A percentile compares a stretch with the other conserved stretches of the same genome.
Conservation (phyloP, 192 early-diverging fungal species). For the Backusella australiensis region DNA sequence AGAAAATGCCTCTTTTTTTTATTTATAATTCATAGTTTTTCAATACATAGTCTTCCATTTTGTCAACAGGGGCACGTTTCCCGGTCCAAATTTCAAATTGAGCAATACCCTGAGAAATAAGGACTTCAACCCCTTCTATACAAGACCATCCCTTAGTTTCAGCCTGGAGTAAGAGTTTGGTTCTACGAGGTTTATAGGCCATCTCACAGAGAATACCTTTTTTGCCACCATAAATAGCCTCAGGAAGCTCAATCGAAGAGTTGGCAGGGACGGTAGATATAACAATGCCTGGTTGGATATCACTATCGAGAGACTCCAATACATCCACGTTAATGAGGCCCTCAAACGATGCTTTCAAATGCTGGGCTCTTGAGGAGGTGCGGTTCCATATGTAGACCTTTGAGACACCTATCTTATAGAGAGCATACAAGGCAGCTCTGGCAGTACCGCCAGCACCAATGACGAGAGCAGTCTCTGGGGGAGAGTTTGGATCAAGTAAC, state of each 20-base stretch:
- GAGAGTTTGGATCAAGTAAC: slow-evolving; percentile 25
- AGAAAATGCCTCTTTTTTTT: not conserved
- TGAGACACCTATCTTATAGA: slow-evolving; percentile 67
- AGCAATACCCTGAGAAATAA: slow-evolving; percentile 90
- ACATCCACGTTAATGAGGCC: slow-evolving; percentile 48
- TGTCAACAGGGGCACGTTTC: slow-evolving; percentile 48
- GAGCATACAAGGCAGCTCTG: slow-evolving; percentile 85
- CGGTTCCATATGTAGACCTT: slow-evolving; percentile 86
- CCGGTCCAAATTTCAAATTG: slow-evolving; percentile 92
- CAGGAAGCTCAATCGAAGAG: slow-evolving; percentile 55
- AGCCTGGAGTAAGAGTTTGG: slow-evolving; percentile 69
- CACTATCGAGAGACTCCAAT: slow-evolving; percentile 40
- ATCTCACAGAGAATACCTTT: slow-evolving; percentile 85
- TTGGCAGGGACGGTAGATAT: slow-evolving; percentile 82
- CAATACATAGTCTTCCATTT: slow-evolving; percentile 50
- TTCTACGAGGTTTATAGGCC: slow-evolving; percentile 90
- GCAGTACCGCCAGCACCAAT: slow-evolving; percentile 95
- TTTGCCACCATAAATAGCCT: slow-evolving; percentile 45
- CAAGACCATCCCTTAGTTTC: slow-evolving; percentile 55
- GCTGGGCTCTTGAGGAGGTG: slow-evolving; percentile 69
- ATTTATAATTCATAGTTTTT: slow-evolving; percentile 36
- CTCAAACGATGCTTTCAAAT: slow-evolving; percentile 59
- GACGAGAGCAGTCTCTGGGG: slow-evolving; percentile 62
- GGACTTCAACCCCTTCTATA: slow-evolving; percentile 83
- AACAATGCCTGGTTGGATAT: slow-evolving; percentile 54